Percentiles rank a stretch among this genome's conserved stretches.
These are phyloP conservation scores for Ceratonia siliqua DNA, from an alignment of 306 rosid species.

Conservation along the genomic window DNA sequence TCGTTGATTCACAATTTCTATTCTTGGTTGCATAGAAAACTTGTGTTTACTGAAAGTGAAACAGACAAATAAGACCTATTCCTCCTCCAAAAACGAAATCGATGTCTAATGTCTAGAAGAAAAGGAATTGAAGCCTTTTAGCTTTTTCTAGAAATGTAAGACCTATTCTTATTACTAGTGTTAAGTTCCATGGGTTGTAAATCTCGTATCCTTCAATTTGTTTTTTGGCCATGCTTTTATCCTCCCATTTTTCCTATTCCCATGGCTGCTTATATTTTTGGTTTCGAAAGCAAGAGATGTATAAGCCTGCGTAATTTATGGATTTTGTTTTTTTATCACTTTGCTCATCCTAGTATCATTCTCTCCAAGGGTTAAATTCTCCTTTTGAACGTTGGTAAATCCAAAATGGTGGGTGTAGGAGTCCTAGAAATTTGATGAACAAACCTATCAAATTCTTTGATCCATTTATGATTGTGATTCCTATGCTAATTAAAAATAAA, in stretches of 20 bases:
- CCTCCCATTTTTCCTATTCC: slow-evolving; percentile 29
- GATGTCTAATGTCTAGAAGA: slow-evolving; percentile 60
- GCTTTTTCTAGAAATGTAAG: slow-evolving; percentile 75
- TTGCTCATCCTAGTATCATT: slow-evolving; percentile 36
- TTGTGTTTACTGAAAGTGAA: no score
- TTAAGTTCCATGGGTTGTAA: slow-evolving; percentile 53
- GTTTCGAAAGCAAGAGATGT: slow-evolving; percentile 53
- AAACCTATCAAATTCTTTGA: no score
- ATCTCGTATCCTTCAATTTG: slow-evolving; percentile 46
- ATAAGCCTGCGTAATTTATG: slow-evolving; percentile 64
- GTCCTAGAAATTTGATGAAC: no score
- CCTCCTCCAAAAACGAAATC: slow-evolving; percentile 58
- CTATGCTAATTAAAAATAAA: no score
- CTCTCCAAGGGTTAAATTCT: slow-evolving; percentile 25
- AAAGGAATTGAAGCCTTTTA: slow-evolving; percentile 68
- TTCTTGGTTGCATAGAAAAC: no score
- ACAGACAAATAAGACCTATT: no score
- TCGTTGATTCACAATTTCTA: no score
- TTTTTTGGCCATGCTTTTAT: slow-evolving; percentile 5
- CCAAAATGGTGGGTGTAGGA: no score
- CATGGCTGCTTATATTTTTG: slow-evolving; percentile 33
- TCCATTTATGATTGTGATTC: no score
- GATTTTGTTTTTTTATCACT: slow-evolving; percentile 34
- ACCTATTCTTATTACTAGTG: slow-evolving; percentile 77
- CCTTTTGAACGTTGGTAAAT: slow-evolving; percentile 10